Evolutionary conservation across 768 basidiomycete species (phyloP), one percentile per base, ranked within the genome.

Genomic region (Clitopilus passeckerianus): DNA sequence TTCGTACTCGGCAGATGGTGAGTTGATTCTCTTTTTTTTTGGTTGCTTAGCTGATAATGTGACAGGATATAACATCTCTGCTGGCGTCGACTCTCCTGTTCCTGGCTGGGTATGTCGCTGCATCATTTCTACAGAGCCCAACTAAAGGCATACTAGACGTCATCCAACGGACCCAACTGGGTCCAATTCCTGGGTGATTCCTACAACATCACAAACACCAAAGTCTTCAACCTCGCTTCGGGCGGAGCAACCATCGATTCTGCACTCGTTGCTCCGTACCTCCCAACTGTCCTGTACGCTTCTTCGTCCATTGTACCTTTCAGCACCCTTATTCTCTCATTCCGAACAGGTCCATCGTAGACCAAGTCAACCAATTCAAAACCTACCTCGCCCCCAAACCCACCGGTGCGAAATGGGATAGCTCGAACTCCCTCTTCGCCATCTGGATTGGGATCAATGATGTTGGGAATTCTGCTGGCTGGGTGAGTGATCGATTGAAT

Each of bases 361-460:
- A 87, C 59, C 86, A 87, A 67, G 82, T 86, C 6, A 72, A 76
- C 55, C 71, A 81, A 65, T 86, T 85, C 72, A 76, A 81, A 52
- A 34, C 65, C 12, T 68, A 77, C 44, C 71, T 78, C 0, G 77
- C 77, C 2, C 63, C 72, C 1, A 80, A 78, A 62, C 82, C 83
- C 0, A 60, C 64, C 6, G 75, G 69, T 7, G 80, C 81, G 1
- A 65, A 73, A 9, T 87, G 85, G 86, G 67, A 75, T 37, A 77
- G 80, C 64, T 69, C 71, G 1, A 80, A 86, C 62, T 72, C 81
- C 33, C 69, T 87, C 5, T 87, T 87, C 67, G 79, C 80, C 2
- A 64, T 86, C 46, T 87, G 85, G 85, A 84, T 87, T 56, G 86
- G 86, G 1, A 87, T 87, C 59, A 87, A 87, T 61, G 86, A 86